Evolutionary conservation across 768 basidiomycete species (phyloP), one percentile per base, ranked within the genome.

Genomic region (Suillus paluster): DNA sequence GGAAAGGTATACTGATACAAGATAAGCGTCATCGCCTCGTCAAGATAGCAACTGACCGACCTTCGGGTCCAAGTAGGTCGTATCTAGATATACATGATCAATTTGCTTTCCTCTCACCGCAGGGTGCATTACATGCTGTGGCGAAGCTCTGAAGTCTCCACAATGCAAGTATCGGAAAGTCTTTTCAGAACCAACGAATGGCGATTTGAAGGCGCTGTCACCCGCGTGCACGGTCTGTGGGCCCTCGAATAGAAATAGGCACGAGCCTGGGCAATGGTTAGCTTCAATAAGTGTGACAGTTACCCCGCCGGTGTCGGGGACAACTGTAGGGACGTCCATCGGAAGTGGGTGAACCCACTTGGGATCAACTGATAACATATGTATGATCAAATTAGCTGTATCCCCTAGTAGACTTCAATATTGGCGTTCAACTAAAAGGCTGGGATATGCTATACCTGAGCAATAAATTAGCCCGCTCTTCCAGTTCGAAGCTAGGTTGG

Each of bases 251-350:
- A 97, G 81, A 76, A 98, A 99, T 27, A 99, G 79, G 62, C 89
- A 94, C 2, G 95, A 97, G 5, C 97, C 97, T 6, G 97, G 97
- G 83, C 97, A 98, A 71, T 99, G 97, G 73, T 99, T 99, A 11
- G 97, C 97, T 69, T 97, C 94, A n/a, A 99, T 94, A 44, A 96
- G 85, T 2, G 95, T 98, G 5, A 98, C 96, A 41, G 78, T 80
- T 39, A 98, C 93, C 2, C 95, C 95, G 30, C 87, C 86, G 0
- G 94, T 94, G 66, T 92, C 77, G 1, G 97, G 94, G 59, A 97
- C 82, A 38, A 86, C 72, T 0, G 86, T 89, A 0, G 94, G 83
- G 0, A 79, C 78, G 73, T 97, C 86, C 84, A 95, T 86, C 1
- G 94, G 92, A 4, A 99, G 80, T 6, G 94, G 87, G 68, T 91